phyloP scores from a whole-genome alignment of 441 rosid genomes.

The Eruca vesicaria region DNA sequence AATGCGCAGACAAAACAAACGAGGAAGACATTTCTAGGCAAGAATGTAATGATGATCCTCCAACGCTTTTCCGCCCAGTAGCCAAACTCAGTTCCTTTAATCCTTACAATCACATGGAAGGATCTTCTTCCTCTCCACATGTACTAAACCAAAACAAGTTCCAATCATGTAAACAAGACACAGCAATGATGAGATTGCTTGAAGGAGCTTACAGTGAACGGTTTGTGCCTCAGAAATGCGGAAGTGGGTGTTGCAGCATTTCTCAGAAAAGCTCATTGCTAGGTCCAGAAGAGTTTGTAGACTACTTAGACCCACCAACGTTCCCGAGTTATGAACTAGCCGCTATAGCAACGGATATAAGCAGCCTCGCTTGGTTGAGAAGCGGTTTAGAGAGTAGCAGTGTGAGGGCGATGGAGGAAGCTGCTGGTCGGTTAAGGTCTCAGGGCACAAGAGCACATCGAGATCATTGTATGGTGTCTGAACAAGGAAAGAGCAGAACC shows the following conservation, averaged over 20 bases:
- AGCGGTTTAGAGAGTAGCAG: constrained; percentile 74
- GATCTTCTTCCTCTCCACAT: constrained; percentile 38
- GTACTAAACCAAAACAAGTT: constrained; percentile 35
- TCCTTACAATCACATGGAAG: constrained; percentile 40
- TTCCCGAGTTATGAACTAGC: constrained; percentile 79
- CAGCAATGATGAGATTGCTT: constrained; percentile 54
- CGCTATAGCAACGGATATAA: constrained; percentile 72
- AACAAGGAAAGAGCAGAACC: constrained; percentile 39
- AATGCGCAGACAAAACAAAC: constrained; percentile 36
- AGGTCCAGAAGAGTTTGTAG: constrained; percentile 88
- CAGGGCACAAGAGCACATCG: constrained; percentile 41
- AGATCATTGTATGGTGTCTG: constrained; percentile 43
- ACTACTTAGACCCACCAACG: constrained; percentile 59
- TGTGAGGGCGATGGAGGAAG: constrained; percentile 46
- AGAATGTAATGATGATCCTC: constrained; percentile 42
- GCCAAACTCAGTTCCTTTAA: constrained; percentile 69
- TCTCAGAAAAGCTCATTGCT: constrained; percentile 46
- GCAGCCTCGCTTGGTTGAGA: constrained; percentile 84
- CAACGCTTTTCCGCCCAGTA: constrained; percentile 65
- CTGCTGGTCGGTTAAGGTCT: constrained; percentile 41
- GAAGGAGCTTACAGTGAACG: constrained; percentile 55
- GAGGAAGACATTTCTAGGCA: constrained; percentile 36
- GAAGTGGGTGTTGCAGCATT: constrained; percentile 58
- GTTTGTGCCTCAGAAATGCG: constrained; percentile 69
- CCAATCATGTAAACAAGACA: constrained; percentile 51